Evolutionary conservation across 169 alveolate species (phyloP).

Genomic region (Besnoitia besnoiti): DNA sequence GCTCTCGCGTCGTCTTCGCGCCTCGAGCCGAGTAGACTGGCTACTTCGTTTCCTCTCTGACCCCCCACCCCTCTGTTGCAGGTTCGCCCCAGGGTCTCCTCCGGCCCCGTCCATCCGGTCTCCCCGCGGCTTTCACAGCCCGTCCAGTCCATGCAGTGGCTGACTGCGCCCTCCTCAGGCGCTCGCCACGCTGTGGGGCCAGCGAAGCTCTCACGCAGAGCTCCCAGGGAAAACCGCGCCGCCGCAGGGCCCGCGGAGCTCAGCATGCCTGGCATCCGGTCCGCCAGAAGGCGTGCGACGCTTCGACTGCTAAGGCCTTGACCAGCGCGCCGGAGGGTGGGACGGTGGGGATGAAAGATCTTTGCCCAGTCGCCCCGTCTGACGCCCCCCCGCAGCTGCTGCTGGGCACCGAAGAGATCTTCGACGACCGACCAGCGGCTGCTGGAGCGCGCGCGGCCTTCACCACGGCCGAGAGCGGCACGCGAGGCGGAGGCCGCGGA

Average conservation of each 20-base stretch:
- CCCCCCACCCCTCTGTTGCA: too few relatives aligned
- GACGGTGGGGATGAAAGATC: background rate
- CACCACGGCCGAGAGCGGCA: background rate
- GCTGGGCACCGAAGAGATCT: background rate
- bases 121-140: too few relatives aligned
- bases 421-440: background rate
- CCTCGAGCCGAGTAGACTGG: too few relatives aligned
- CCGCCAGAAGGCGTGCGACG: background rate
- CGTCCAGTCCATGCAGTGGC: too few relatives aligned
- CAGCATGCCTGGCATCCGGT: background rate
- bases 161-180: too few relatives aligned
- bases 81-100: too few relatives aligned
- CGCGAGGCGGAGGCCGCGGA: background rate
- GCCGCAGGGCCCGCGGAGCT: background rate
- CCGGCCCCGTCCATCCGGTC: too few relatives aligned
- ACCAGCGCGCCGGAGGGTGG: background rate
- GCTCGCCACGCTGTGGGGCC: too few relatives aligned
- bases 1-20: too few relatives aligned
- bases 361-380: background rate
- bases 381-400: background rate
- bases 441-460: background rate
- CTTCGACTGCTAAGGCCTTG: background rate
- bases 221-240: background rate
- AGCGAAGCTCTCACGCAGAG: too few relatives aligned
- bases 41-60: too few relatives aligned